Base-by-base conservation (phyloP, 495 filamentous ascomycete species). In the Lasiosphaeria ovina region DNA sequence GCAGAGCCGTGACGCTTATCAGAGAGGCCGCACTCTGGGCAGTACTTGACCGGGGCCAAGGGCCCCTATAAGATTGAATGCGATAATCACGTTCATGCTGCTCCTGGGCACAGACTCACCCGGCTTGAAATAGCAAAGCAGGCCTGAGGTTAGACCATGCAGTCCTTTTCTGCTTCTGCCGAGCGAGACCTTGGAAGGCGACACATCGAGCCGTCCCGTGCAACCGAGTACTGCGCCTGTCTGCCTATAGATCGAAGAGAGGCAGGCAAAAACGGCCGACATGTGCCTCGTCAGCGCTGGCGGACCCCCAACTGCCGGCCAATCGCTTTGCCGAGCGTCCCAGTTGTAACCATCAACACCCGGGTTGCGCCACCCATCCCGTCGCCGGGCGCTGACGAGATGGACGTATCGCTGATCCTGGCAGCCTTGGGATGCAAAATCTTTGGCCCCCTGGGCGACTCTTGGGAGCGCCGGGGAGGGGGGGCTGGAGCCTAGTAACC, bases 401-500 rank as follows among this genome's bases (percentile, higher is more conserved):
- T 47, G 44, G 44, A 47, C 44, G 44, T 47, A 47, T 47, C 44
- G 34, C n/a, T 44, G 52, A 54, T 54, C 52, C 52, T 11, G 8
- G 35, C 32, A 38, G 54, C 17, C 54, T 24, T 36, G 54, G 3
- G 45, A 51, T 47, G 44, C 12, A 51, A 45, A 47, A n/a, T n/a
- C 44, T 47, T 47, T n/a, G 44, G 12, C 44, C 44, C 44, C 44
- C 44, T 47, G 44, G 44, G 44, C 6, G 16, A 47, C 5, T 47
- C 44, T 47, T n/a, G 44, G 44, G 16, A 8, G 6, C 44, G 12
- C 12, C 44, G 12, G 44, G 44, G 44, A n/a, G 44, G 12, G 12
- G 44, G 44, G 16, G 12, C 16, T 47, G 44, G 44, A 47, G 12
- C 12, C 49, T 31, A 44, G 54, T 35, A 8, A 34, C n/a, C 54